Evolutionary conservation across 768 basidiomycete species (phyloP).

Genomic region (Agaricus blazei): DNA sequence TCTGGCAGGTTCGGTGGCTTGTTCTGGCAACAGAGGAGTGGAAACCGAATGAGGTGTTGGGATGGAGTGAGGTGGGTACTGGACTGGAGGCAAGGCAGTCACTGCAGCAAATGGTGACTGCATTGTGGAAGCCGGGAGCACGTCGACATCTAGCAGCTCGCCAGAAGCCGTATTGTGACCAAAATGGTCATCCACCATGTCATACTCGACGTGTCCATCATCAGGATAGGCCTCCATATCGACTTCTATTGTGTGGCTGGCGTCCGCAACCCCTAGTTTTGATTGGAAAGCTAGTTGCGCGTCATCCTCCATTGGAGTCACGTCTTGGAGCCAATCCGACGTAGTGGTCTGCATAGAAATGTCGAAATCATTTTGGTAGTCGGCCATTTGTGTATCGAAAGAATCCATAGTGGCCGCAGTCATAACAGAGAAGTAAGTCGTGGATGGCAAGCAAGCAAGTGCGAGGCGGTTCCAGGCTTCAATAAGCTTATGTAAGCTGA

Average conservation of each 20-base stretch:
- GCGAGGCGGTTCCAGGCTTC: not conserved
- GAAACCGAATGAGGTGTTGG: not conserved
- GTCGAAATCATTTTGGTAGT: slow-evolving; percentile 14
- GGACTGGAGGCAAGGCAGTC: slow-evolving; percentile 1
- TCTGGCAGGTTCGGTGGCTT: not conserved
- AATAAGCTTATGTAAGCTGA: slow-evolving; percentile 6
- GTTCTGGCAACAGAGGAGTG: not conserved
- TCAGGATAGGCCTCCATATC: slow-evolving; percentile 17
- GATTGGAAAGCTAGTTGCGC: slow-evolving; percentile 3
- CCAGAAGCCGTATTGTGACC: slow-evolving; percentile 4
- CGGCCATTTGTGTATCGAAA: slow-evolving; percentile 14
- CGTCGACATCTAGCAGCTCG: slow-evolving; percentile 15
- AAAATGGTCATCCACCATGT: slow-evolving; percentile 14
- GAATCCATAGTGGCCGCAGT: slow-evolving; percentile 10
- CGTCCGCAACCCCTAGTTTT: not conserved
- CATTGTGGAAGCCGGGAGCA: slow-evolving; percentile 9
- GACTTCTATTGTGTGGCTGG: slow-evolving; percentile 11
- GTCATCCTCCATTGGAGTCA: slow-evolving; percentile 15
- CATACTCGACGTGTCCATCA: slow-evolving; percentile 14
- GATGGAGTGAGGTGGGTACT: not conserved
- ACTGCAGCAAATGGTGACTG: slow-evolving; percentile 2
- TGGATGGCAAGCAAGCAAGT: slow-evolving; percentile 1
- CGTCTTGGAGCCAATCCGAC: slow-evolving; percentile 16
- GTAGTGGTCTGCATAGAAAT: slow-evolving; percentile 14
- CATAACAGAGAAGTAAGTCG: slow-evolving; percentile 5